Evolutionary conservation across 768 basidiomycete species (phyloP).

Genomic region (Boletus rex-veris): DNA sequence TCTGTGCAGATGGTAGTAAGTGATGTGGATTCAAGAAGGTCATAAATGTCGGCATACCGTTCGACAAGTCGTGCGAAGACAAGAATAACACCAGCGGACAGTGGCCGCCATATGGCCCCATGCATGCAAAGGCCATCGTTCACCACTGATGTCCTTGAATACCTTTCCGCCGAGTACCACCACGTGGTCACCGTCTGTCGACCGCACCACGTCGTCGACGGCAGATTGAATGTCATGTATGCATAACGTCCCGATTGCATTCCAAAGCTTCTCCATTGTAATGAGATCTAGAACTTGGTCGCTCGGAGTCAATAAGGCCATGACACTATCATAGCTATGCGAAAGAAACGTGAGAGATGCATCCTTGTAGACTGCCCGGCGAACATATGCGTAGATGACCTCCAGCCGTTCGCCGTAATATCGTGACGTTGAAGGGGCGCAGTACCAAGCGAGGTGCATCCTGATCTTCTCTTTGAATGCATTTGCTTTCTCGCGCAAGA

Average conservation of each 20-base stretch:
- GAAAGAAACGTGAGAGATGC: conserved; percentile 37
- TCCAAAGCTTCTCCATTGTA: conserved; percentile 36
- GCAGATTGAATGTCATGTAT: conserved; percentile 30
- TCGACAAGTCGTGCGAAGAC: conserved; percentile 31
- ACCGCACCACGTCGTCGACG: conserved; percentile 34
- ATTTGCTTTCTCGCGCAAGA: conserved; percentile 32
- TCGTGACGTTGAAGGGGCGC: conserved; percentile 28
- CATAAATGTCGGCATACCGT: conserved; percentile 18
- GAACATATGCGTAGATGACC: conserved; percentile 36
- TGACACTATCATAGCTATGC: conserved; percentile 31
- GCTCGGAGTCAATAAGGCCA: conserved; percentile 22
- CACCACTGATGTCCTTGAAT: conserved; percentile 29
- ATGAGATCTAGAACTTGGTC: conserved; percentile 30
- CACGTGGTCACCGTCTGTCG: conserved; percentile 26
- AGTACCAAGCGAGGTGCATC: conserved; percentile 33
- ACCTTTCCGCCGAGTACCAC: conserved; percentile 33
- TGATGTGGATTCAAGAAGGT: not conserved
- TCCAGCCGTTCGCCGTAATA: conserved; percentile 34
- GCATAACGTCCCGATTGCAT: conserved; percentile 23
- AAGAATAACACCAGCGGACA: conserved; percentile 30
- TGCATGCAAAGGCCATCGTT: conserved; percentile 33
- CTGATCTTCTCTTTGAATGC: conserved; percentile 34
- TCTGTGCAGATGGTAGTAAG: conserved; percentile 12
- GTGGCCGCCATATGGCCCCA: conserved; percentile 34
- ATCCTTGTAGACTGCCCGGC: conserved; percentile 36